Base-by-base conservation (phyloP, 2,329 filamentous ascomycete species). In the Hypoxylon sp. region DNA sequence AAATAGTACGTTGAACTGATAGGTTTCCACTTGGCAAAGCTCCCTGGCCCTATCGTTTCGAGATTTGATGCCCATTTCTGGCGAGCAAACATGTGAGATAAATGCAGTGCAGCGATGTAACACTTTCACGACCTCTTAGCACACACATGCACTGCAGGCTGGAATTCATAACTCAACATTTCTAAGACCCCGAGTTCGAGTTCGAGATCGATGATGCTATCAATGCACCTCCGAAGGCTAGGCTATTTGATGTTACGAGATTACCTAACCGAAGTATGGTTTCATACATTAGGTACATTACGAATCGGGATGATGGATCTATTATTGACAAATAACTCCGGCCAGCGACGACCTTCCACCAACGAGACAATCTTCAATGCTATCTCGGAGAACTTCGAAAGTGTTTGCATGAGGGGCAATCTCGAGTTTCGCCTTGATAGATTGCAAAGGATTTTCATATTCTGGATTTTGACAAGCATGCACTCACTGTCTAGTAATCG, bases 41-140 rank as follows among this genome's bases (percentile, higher is more conserved):
- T 60, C 47, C 60, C 44, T 41, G 46, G 62, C 65, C 60, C 62
- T 65, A 67, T 67, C 61, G 48, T 65, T 59, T 56, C 17, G 28
- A 49, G 44, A 55, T 46, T 26, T 32, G 43, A 50, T 62, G 39
- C 48, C 46, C 44, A 15, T 55, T 60, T 59, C 52, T 50, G 52
- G 47, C 46, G 26, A 54, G 49, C 19, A 28, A 50, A 49, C 50
- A 58, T 49, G 26, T 58, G 44, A 57, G 52, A 52, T 32, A 13
- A 34, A 34, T 34, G 32, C 3, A 34, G 30, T 32, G 32, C 11
- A 34, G 15, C 32, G 11, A 15, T 34, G 11, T 13, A 34, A 15
- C 32, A 8, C 30, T 32, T 32, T 13, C 13, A 43, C 2, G 20
- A 20, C 39, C 17, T 43, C 20, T 13, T 13, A 19, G n/a, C 6